Base-by-base conservation (phyloP, 352 stramenopile genomes). In the Phytophthora fragariaefolia region DNA sequence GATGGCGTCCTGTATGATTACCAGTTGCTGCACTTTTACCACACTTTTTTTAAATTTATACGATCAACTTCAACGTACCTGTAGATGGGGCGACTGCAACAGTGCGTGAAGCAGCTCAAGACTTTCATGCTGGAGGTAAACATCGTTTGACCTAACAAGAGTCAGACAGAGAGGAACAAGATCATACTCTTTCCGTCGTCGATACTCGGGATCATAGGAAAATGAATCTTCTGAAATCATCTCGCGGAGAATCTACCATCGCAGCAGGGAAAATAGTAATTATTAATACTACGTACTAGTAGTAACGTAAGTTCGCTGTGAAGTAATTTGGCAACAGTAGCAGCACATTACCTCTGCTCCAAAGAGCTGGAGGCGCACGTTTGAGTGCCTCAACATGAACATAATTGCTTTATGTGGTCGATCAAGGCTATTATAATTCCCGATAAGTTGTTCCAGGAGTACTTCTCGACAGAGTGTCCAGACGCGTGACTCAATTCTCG, bases 371-470 rank as follows among this genome's bases (percentile, higher is more conserved):
- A 93, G 59, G 18, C 38, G 50, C 17, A 66, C 52, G 15, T 71
- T 32, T 3, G 60, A 48, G 52, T 84, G 55, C 7, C 48, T 48
- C 17, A 93, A 45, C 71, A 93, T 84, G 36, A 83, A 82, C 4
- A 68, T 17, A 49, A 91, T 60, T 4, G 57, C 72, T 1, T 53
- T 27, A 17, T 83, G 70, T 1, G 71, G 74, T 36, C 34, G 40
- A 2, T 74, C 63, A 1, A 81, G 43, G 45, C 63, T 69, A 13
- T 59, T 59, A 1, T 63, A 32, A 32, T 91, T 91, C 6, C 80
- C 85, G 6, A 78, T 66, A 22, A 88, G 73, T 68, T 90, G 85
- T 50, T 91, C 81, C 17, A 93, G 48, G 18, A 93, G 58, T 8
- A 77, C 63, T 12, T 77, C 68, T 4, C 77, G 73, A 63, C 82